phyloP scores from a whole-genome alignment of 352 stramenopile species.

The Phytophthora hibernalis region DNA sequence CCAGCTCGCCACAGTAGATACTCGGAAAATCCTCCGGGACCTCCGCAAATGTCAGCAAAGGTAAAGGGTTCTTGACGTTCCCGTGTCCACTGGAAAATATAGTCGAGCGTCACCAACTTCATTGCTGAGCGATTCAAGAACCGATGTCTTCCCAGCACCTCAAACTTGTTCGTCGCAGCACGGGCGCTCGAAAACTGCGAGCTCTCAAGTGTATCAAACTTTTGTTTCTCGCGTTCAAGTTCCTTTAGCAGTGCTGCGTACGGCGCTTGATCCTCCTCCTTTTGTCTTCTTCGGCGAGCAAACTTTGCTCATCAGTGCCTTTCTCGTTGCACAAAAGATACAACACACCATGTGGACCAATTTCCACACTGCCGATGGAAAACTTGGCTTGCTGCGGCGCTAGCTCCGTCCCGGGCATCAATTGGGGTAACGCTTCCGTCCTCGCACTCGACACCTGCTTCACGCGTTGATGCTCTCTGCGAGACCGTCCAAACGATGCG shows the following conservation, averaged over 20 bases:
- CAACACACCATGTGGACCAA: constrained; percentile 35
- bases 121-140: constrained; percentile 87
- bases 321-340: constrained; percentile 39
- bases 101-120: constrained; percentile 82
- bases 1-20: constrained; percentile 69
- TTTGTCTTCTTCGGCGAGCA: not conserved
- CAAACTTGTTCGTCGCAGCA: constrained; percentile 57
- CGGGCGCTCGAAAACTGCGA: constrained; percentile 51
- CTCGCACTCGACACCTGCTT: not conserved
- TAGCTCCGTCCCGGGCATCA: constrained; percentile 53
- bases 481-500: constrained; percentile 57
- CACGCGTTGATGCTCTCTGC: not conserved
- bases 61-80: constrained; percentile 35
- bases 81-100: constrained; percentile 62
- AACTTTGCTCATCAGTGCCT: not conserved
- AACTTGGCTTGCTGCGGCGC: constrained; percentile 1
- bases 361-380: constrained; percentile 13
- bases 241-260: constrained; percentile 38
- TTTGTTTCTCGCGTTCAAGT: constrained; percentile 46
- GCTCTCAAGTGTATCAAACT: constrained; percentile 48
- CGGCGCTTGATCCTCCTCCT: constrained; percentile 7
- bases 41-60: constrained; percentile 84
- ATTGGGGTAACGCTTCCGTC: constrained; percentile 27
- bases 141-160: constrained; percentile 58
- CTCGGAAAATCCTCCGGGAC: constrained; percentile 82